Conservation (phyloP, 176 grass and related monocot genomes). For the Carex scoparia region DNA sequence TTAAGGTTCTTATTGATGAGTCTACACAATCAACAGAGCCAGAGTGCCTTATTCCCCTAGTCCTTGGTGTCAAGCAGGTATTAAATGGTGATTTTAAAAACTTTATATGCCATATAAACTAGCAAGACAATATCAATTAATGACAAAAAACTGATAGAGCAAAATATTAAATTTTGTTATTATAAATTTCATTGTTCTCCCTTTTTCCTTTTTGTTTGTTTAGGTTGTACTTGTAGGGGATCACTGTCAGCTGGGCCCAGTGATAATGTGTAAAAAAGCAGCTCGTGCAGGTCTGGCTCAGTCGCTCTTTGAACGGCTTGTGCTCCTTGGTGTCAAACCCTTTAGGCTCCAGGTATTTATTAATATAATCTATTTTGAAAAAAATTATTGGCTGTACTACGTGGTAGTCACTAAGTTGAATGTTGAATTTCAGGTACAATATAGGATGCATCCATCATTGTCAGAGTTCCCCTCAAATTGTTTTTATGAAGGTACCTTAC, state of each 20-base stretch:
- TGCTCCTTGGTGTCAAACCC: slow-evolving; percentile 94
- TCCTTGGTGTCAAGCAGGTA: slow-evolving; percentile 99
- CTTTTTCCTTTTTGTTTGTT: slow-evolving; percentile 19
- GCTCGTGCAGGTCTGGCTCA: slow-evolving; percentile 91
- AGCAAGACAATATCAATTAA: not conserved
- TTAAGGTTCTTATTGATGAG: slow-evolving; percentile 98
- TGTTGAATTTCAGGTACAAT: slow-evolving; percentile 71
- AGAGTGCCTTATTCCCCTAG: slow-evolving; percentile 95
- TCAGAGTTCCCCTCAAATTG: slow-evolving; percentile 99
- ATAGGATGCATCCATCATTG: slow-evolving; percentile 97
- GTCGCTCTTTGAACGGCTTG: slow-evolving; percentile 95
- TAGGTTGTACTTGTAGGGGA: slow-evolving; percentile 99
- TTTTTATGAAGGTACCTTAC: slow-evolving; percentile 98
- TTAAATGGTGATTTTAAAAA: not conserved
- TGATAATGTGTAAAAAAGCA: slow-evolving; percentile 99
- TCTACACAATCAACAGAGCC: slow-evolving; percentile 95
- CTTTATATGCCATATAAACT: slow-evolving; percentile 10
- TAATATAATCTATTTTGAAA: not conserved
- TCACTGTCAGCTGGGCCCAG: slow-evolving; percentile 96
- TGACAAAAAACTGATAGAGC: not conserved
- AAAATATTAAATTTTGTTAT: not conserved
- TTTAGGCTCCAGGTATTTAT: slow-evolving; percentile 90
- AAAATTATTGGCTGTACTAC: not conserved
- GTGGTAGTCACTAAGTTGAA: not conserved
- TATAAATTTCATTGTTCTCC: not conserved